A percentile compares a stretch with the other conserved stretches of the same genome.
These are phyloP conservation scores for Bidens hawaiensis DNA, from an alignment of 140 eudicot species.

Conservation along the genomic window DNA sequence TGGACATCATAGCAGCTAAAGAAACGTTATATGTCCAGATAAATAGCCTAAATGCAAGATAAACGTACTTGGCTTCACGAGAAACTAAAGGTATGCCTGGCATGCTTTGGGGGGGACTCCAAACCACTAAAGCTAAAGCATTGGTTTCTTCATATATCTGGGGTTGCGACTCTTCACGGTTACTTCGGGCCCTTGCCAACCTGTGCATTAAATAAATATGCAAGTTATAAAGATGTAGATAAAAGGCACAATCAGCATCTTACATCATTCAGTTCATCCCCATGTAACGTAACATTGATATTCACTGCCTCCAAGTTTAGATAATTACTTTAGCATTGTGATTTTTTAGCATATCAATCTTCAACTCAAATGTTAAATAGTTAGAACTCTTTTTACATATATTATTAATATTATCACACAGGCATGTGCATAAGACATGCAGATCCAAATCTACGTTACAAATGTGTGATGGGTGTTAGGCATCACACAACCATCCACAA, in stretches of 20 bases:
- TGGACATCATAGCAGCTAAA: slow-evolving; percentile 2
- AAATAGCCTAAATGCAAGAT: slow-evolving; percentile 14
- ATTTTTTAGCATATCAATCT: too few relatives aligned
- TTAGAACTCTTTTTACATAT: too few relatives aligned
- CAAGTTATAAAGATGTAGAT: slow-evolving; percentile 5
- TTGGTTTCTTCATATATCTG: slow-evolving; percentile 24
- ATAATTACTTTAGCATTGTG: too few relatives aligned
- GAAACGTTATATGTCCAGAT: not conserved
- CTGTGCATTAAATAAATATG: slow-evolving; percentile 28
- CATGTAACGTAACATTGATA: not conserved
- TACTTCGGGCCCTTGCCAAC: slow-evolving; percentile 24
- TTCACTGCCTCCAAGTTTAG: too few relatives aligned
- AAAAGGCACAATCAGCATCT: slow-evolving; percentile 10
- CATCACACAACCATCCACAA: too few relatives aligned
- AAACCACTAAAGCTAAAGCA: slow-evolving; percentile 27
- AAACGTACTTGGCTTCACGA: slow-evolving; percentile 75
- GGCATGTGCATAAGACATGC: too few relatives aligned
- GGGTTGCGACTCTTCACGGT: slow-evolving; percentile 21
- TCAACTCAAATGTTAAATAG: too few relatives aligned
- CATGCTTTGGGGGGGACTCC: slow-evolving; percentile 53
- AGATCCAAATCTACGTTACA: too few relatives aligned
- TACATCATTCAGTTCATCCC: slow-evolving; percentile 3
- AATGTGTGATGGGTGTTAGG: too few relatives aligned
- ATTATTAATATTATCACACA: too few relatives aligned
- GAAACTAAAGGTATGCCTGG: slow-evolving; percentile 90